A percentile compares a stretch with the other conserved stretches of the same genome.
Conservation (phyloP, 1,139 yeast genomes). For the Groenewaldozyma sp. region DNA sequence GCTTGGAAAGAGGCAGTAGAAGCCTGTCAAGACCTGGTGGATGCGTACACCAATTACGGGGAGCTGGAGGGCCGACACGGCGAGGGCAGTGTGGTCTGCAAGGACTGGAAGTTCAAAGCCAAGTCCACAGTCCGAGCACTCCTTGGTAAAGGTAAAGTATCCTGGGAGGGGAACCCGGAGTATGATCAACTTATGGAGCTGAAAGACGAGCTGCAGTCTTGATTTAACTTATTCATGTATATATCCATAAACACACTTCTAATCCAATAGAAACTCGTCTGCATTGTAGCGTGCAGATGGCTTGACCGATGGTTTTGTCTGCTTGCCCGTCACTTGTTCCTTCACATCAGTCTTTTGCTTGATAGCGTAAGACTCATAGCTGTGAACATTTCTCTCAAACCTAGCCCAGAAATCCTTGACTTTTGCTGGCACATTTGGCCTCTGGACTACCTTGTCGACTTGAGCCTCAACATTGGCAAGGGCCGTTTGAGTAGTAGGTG, state of each 20-base stretch:
- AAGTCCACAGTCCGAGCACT: conserved; percentile 61
- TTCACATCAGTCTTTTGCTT: not conserved
- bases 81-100: conserved; percentile 76
- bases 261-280: conserved; percentile 1
- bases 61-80: conserved; percentile 78
- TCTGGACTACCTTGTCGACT: conserved; percentile 49
- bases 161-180: conserved; percentile 75
- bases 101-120: conserved; percentile 87
- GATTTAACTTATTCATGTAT: not conserved
- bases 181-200: conserved; percentile 57
- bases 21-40: conserved; percentile 67
- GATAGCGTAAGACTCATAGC: conserved; percentile 11
- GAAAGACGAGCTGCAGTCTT: conserved; percentile 34
- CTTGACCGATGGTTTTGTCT: conserved; percentile 5
- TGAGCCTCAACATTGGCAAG: conserved; percentile 53
- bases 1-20: conserved; percentile 79
- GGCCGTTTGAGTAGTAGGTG: conserved; percentile 56
- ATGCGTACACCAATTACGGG: conserved; percentile 83
- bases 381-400: conserved; percentile 34
- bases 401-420: conserved; percentile 52
- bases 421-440: conserved; percentile 46
- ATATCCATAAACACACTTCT: not conserved
- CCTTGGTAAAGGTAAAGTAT: conserved; percentile 67
- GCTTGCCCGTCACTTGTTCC: not conserved
- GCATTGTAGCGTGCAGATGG: conserved; percentile 4